Evolutionary conservation across 2,329 filamentous ascomycete genomes (phyloP).

Genomic region (Aureobasidium pullulans): DNA sequence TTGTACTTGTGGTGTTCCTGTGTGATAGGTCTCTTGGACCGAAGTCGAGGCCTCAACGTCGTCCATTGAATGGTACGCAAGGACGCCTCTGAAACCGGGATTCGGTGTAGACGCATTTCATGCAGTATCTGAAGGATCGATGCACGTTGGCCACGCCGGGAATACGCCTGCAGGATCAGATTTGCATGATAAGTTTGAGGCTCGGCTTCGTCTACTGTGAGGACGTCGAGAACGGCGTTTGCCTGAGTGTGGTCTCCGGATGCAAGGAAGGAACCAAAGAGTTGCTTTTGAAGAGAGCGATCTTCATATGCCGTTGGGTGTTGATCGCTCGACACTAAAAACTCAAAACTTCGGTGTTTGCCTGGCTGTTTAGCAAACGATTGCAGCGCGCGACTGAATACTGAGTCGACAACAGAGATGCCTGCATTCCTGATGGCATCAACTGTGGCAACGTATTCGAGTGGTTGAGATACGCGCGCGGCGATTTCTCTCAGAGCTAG

Average conservation of each 20-base stretch:
- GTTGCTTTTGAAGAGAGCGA: slow-evolving; percentile 42
- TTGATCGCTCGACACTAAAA: slow-evolving; percentile 52
- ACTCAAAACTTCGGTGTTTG: slow-evolving; percentile 42
- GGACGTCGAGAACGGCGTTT: slow-evolving; percentile 34
- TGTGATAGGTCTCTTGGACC: slow-evolving; percentile 29
- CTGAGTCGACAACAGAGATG: slow-evolving; percentile 55
- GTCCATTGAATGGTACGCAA: slow-evolving; percentile 35
- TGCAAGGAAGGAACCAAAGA: slow-evolving; percentile 48
- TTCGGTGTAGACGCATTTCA: slow-evolving; percentile 42
- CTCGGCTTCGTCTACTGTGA: slow-evolving; percentile 39
- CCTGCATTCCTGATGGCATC: slow-evolving; percentile 52
- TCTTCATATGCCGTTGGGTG: slow-evolving; percentile 59
- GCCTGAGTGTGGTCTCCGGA: slow-evolving; percentile 40
- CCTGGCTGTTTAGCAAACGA: slow-evolving; percentile 45
- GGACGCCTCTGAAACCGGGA: slow-evolving; percentile 37
- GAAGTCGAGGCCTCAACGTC: slow-evolving; percentile 33
- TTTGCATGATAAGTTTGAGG: slow-evolving; percentile 39
- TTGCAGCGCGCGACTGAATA: slow-evolving; percentile 59
- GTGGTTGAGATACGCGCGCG: slow-evolving; percentile 51
- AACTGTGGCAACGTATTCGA: slow-evolving; percentile 53
- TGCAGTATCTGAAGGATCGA: slow-evolving; percentile 33
- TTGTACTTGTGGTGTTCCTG: slow-evolving; percentile 15
- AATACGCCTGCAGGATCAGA: slow-evolving; percentile 37
- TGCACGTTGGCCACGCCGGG: slow-evolving; percentile 22
- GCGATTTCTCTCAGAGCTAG: slow-evolving; percentile 71